Evolutionary conservation across 1,139 yeast genomes (phyloP).

Genomic region (Kodamaea derodonti): DNA sequence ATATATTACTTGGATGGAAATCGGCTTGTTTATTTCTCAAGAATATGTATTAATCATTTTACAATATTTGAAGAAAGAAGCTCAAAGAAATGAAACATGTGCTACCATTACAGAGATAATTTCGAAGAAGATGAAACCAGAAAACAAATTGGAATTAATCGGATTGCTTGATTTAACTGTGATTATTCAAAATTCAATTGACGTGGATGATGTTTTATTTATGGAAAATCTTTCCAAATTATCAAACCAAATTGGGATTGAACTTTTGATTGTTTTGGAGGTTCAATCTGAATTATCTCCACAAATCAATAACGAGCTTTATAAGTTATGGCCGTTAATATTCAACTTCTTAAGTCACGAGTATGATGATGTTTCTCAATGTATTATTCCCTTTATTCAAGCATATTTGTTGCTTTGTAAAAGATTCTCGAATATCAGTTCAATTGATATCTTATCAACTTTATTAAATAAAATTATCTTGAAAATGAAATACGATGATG

Average conservation of each 20-base stretch:
- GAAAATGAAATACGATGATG: constrained; percentile 77
- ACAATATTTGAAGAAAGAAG: constrained; percentile 49
- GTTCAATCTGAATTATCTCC: constrained; percentile 45
- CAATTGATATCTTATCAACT: constrained; percentile 52
- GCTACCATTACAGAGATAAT: constrained; percentile 76
- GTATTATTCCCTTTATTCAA: constrained; percentile 76
- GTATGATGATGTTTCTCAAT: constrained; percentile 83
- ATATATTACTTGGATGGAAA: constrained; percentile 95
- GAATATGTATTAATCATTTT: constrained; percentile 62
- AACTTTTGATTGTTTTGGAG: constrained; percentile 65
- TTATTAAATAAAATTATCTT: constrained; percentile 66
- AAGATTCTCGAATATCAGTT: constrained; percentile 39
- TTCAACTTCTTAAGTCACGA: constrained; percentile 72
- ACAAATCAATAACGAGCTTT: constrained; percentile 26
- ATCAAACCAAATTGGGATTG: constrained; percentile 71
- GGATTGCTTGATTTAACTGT: constrained; percentile 62
- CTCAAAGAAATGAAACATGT: constrained; percentile 58
- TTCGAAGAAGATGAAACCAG: constrained; percentile 87
- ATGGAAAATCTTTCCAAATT: constrained; percentile 75
- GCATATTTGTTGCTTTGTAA: constrained; percentile 71
- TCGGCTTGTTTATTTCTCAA: constrained; percentile 67
- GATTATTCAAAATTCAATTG: constrained; percentile 40
- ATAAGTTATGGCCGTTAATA: constrained; percentile 64
- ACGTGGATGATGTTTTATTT: constrained; percentile 56
- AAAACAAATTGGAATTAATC: constrained; percentile 77